phyloP scores from a whole-genome alignment of 23 red algal species.

The Cyanidiococcus yangmingshanensis region DNA sequence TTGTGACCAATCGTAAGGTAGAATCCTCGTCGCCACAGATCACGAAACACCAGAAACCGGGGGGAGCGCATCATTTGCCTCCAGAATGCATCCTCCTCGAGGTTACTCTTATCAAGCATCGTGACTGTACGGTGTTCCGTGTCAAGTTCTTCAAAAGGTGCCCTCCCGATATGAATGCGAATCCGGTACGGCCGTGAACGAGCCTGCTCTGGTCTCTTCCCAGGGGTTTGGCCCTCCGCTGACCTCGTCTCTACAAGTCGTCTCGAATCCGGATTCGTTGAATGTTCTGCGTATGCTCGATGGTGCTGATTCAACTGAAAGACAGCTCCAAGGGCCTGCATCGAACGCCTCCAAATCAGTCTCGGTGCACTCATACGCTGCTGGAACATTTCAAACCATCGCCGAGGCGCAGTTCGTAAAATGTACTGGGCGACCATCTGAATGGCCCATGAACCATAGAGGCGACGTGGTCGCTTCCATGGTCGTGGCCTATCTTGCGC shows the following conservation, averaged over 20 bases:
- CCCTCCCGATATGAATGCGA: constrained; percentile 18
- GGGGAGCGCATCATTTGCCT: not conserved
- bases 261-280: too few species aligned
- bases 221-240: not conserved
- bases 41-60: constrained; percentile 42
- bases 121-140: not conserved
- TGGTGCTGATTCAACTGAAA: not conserved
- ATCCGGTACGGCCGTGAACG: constrained; percentile 20
- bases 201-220: not conserved
- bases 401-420: not conserved
- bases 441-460: not conserved
- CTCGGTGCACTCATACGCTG: not conserved
- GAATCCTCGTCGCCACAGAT: constrained; percentile 57
- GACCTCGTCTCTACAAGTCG: not conserved
- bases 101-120: not conserved
- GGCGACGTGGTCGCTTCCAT: not conserved
- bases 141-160: not conserved
- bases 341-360: not conserved
- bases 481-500: too few species aligned
- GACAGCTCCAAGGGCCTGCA: not conserved
- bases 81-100: not conserved
- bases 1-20: constrained; percentile 59
- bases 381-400: not conserved
- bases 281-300: not conserved
- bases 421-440: not conserved